Evolutionary conservation across 2,329 filamentous ascomycete species (phyloP), one percentile per base, ranked within the genome.

Genomic region (Cladosporium sp.): DNA sequence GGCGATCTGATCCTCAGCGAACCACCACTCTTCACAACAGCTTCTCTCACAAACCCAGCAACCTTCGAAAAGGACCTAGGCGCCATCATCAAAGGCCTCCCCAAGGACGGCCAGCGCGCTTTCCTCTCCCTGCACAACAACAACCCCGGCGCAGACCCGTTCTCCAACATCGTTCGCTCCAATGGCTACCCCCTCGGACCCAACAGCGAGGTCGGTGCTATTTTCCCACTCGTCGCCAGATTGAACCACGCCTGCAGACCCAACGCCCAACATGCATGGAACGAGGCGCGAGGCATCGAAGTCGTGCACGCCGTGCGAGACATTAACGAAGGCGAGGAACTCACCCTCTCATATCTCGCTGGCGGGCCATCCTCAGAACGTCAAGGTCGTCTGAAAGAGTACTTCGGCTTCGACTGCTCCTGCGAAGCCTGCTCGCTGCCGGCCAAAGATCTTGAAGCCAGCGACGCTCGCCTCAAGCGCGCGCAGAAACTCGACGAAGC

Each of bases 1-100:
- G 80, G 79, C 52, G 80, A 77, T 10, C 72, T 76, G 29, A 78
- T 82, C 62, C 67, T 82, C 33, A 76, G 70, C 21, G 80, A 82
- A 71, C 65, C 71, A 5, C 75, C 79, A 2, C 69, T 81, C 49
- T 71, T 82, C 67, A 78, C 72, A 2, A 71, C 71, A 23, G 67
- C 66, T 28, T 64, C 65, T 28, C 66, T 73, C 10, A 46, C 37
- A 61, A 71, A 70, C 65, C 67, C 58, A 49, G 62, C 60, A 10
- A 69, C 60, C 12, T 70, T 70, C 28, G 65, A 70, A 66, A 65
- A 61, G 52, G 67, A 64, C 67, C 71, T 73, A 37, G 67, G 61
- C 59, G 67, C 59, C 23, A 64, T 67, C 35, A 71, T 70, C 57
- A 73, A 70, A 64, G 72, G 64, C n/a, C 65, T 68, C 31, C 63